Percentiles rank a stretch among this genome's conserved stretches.
Evolutionary conservation across 768 basidiomycete species (phyloP).

Genomic region (Kwoniella mangroviensis): DNA sequence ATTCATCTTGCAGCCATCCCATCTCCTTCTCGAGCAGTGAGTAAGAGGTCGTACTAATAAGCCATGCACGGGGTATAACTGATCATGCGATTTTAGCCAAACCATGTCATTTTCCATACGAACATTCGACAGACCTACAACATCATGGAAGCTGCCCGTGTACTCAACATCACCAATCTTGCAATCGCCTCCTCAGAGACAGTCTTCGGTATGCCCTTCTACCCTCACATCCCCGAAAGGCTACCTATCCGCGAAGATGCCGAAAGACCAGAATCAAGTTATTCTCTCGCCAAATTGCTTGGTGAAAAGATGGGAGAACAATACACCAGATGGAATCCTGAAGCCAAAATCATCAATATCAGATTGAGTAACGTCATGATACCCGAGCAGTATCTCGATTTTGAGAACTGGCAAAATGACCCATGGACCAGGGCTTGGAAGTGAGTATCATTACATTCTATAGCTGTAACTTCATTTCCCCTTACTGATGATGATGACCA

Average conservation of each 20-base stretch:
- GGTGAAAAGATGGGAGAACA: slow-evolving; percentile 54
- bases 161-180: slow-evolving; percentile 48
- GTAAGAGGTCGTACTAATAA: slow-evolving; percentile 1
- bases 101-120: slow-evolving; percentile 52
- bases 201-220: slow-evolving; percentile 53
- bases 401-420: slow-evolving; percentile 51
- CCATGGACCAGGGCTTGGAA: slow-evolving; percentile 49
- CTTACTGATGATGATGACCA: neutral
- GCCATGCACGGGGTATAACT: neutral
- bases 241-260: slow-evolving; percentile 47
- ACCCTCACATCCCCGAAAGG: slow-evolving; percentile 35
- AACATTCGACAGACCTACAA: slow-evolving; percentile 56
- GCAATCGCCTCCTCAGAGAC: slow-evolving; percentile 54
- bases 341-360: slow-evolving; percentile 51
- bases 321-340: slow-evolving; percentile 46
- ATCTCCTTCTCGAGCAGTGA: slow-evolving; percentile 39
- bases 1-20: slow-evolving; percentile 55
- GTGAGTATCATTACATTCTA: slow-evolving; percentile 34
- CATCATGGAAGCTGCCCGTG: slow-evolving; percentile 52
- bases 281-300: slow-evolving; percentile 52
- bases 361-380: slow-evolving; percentile 53
- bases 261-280: slow-evolving; percentile 42
- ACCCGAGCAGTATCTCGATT: slow-evolving; percentile 51
- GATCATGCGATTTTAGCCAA: slow-evolving; percentile 31
- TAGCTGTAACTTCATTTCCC: neutral